Evolutionary conservation across 2,329 filamentous ascomycete species (phyloP).

Genomic region (Phialophora verrucosa): DNA sequence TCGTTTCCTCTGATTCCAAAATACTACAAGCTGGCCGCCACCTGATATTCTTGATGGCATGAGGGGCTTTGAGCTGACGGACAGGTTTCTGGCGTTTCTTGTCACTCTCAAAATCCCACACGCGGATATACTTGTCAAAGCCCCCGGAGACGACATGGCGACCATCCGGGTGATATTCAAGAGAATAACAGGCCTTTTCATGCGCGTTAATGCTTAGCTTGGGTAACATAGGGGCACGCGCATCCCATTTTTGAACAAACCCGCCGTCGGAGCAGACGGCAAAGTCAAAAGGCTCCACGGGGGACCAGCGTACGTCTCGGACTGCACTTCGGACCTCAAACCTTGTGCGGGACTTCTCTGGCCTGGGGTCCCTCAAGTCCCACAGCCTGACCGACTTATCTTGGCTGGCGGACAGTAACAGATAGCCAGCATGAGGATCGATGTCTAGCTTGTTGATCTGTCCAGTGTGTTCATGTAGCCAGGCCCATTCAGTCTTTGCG

Average conservation of each 20-base stretch:
- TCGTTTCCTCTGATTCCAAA: slow-evolving; percentile 57
- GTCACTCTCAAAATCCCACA: slow-evolving; percentile 68
- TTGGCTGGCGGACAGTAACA: slow-evolving; percentile 68
- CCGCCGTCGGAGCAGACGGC: slow-evolving; percentile 69
- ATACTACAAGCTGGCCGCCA: slow-evolving; percentile 67
- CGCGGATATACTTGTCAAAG: slow-evolving; percentile 65
- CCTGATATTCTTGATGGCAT: slow-evolving; percentile 65
- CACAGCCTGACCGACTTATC: slow-evolving; percentile 68
- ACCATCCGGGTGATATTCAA: slow-evolving; percentile 72
- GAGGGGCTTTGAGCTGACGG: slow-evolving; percentile 64
- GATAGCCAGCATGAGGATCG: slow-evolving; percentile 65
- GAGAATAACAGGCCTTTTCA: slow-evolving; percentile 63
- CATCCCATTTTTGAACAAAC: slow-evolving; percentile 68
- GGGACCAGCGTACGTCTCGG: slow-evolving; percentile 69
- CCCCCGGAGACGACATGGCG: slow-evolving; percentile 69
- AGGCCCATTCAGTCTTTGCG: slow-evolving; percentile 65
- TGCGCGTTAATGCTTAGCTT: slow-evolving; percentile 67
- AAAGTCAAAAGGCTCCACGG: slow-evolving; percentile 61
- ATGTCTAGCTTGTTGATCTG: slow-evolving; percentile 71
- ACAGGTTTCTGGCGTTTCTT: slow-evolving; percentile 64
- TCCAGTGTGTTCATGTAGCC: slow-evolving; percentile 68
- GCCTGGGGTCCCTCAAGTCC: slow-evolving; percentile 63
- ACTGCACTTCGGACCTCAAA: slow-evolving; percentile 64
- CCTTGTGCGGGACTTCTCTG: slow-evolving; percentile 51
- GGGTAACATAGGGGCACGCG: slow-evolving; percentile 61